phyloP scores from a whole-genome alignment of 1,284 basidiomycete genomes.

The Puccinia coronata region DNA sequence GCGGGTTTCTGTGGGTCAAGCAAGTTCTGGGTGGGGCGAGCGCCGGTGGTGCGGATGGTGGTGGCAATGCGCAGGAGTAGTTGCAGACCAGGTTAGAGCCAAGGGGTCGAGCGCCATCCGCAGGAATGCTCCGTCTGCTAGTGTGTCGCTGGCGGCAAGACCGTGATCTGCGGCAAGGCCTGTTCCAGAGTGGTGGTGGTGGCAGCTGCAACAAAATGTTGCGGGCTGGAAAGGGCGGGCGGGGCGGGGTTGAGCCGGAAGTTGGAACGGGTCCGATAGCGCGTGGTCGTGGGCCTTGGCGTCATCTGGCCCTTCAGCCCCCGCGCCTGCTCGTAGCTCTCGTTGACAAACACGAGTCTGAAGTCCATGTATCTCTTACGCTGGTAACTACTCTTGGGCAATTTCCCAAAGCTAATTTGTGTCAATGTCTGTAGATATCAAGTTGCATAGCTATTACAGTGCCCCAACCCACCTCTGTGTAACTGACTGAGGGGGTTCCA shows the following conservation, averaged over 20 bases:
- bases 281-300: background rate
- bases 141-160: conserved; percentile 24
- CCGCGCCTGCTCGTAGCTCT: background rate
- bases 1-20: conserved; percentile 48
- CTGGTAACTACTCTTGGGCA: too few species aligned
- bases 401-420: too few species aligned
- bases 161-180: conserved; percentile 12
- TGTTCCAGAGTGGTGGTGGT: background rate
- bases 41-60: conserved; percentile 11
- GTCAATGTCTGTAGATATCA: too few species aligned
- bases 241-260: conserved; percentile 27
- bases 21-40: conserved; percentile 17
- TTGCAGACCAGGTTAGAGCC: background rate
- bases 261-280: conserved; percentile 21
- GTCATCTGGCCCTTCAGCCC: conserved; percentile 23
- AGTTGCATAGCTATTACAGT: too few species aligned
- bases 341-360: conserved; percentile 9
- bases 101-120: background rate
- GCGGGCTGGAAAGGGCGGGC: background rate
- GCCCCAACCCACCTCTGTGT: too few species aligned
- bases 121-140: background rate
- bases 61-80: background rate
- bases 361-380: too few species aligned
- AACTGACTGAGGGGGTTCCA: too few species aligned
- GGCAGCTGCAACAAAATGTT: too few species aligned